phyloP scores from a whole-genome alignment of 371 early-diverging fungal genomes.

The Mucor irregularis region DNA sequence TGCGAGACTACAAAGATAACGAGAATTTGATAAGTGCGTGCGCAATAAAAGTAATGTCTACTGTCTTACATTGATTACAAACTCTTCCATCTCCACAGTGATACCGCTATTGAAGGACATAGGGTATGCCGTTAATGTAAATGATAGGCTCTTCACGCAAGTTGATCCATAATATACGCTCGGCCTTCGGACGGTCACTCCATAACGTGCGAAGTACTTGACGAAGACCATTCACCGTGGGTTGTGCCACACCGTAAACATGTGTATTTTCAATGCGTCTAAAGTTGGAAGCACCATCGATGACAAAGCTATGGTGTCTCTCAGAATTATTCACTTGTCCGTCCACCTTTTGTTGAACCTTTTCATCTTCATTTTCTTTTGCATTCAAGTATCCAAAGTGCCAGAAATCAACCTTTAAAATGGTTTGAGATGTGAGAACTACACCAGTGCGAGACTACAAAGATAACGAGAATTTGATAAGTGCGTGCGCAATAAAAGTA shows the following conservation, averaged over 20 bases:
- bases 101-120: slow-evolving; percentile 57
- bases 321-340: slow-evolving; percentile 4
- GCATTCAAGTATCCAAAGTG: slow-evolving; percentile 27
- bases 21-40: no score
- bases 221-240: slow-evolving; percentile 65
- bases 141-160: slow-evolving; percentile 78
- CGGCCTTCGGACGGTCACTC: slow-evolving; percentile 21
- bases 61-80: slow-evolving; percentile 58
- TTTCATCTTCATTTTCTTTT: not conserved
- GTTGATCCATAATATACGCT: slow-evolving; percentile 69
- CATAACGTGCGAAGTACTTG: slow-evolving; percentile 44
- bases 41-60: no score
- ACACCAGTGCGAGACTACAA: slow-evolving; percentile 60
- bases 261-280: slow-evolving; percentile 45
- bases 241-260: slow-evolving; percentile 73
- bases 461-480: not conserved
- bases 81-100: slow-evolving; percentile 58
- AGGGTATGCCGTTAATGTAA: slow-evolving; percentile 74
- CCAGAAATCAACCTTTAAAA: slow-evolving; percentile 78
- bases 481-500: no score
- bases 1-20: slow-evolving; percentile 44
- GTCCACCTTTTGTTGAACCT: not conserved
- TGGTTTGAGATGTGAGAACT: slow-evolving; percentile 68
- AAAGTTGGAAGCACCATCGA: slow-evolving; percentile 52
- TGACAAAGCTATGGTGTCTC: slow-evolving; percentile 37